Base-by-base conservation (phyloP, 2,329 filamentous ascomycete genomes). In the Scedosporium apiospermum region DNA sequence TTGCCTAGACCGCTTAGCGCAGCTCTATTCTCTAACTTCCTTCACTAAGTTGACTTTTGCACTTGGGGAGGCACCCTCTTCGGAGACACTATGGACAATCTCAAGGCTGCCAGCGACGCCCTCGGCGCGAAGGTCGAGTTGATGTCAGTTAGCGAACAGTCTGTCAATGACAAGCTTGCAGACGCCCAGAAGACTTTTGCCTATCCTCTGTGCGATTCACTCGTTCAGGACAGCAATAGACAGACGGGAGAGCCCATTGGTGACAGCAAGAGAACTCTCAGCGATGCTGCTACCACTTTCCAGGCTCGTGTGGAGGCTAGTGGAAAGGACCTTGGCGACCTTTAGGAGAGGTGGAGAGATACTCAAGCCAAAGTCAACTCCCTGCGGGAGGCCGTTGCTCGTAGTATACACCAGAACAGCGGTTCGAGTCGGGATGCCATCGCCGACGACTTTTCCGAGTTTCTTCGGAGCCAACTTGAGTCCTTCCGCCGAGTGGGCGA, bases 61-160 rank as follows among this genome's bases (percentile, higher is more conserved):
- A 71, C 76, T 63, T 64, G 68, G 55, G 73, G 71, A 66, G 78
- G 78, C 65, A 63, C 75, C 42, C 65, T 76, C 14, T 81, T 78
- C 66, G 68, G 77, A 27, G 65, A 69, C 27, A 79, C 78, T 63
- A 75, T 73, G n/a, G 27, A 63, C 34, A 63, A 62, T 7, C 61
- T 66, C n/a, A 62, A 63, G 16, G 57, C 21, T 6, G 46, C 62
- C 23, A 38, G 44, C 26, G 23, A 61, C 6, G 46, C 26, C n/a
- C 63, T 62, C 21, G 53, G 23, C 4, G 49, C 42, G 30, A 57
- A 64, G 30, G 58, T 63, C 34, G 51, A 58, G 9, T 30, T 34
- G 7, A 53, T 61, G 21, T 57, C 63, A 27, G 51, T 46, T 12
- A 42, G 26, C 12, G 60, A 64, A 30, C 57, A 63, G 46, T 55